Conservation (phyloP, 768 basidiomycete species). For the Lyophyllum semitale region DNA sequence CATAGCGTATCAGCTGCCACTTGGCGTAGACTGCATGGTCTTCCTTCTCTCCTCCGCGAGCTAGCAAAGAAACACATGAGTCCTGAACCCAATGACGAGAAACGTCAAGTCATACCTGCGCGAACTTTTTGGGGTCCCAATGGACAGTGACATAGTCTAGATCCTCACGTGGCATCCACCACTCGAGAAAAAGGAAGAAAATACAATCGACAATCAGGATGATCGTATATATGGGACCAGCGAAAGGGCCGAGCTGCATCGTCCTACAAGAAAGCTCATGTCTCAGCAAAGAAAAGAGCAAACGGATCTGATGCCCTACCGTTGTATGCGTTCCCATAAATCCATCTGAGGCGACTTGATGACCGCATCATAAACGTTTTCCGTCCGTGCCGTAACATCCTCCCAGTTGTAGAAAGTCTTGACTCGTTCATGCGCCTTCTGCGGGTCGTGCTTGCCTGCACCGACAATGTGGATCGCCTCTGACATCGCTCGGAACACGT, state of each 20-base stretch:
- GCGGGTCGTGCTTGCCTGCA: conserved; percentile 71
- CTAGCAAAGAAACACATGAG: background rate
- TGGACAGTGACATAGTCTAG: conserved; percentile 72
- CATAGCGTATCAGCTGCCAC: background rate
- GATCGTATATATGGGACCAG: conserved; percentile 84
- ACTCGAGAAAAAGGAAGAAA: conserved; percentile 84
- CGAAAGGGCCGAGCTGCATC: conserved; percentile 75
- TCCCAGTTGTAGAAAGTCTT: conserved; percentile 87
- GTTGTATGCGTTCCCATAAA: conserved; percentile 75
- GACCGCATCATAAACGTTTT: conserved; percentile 77
- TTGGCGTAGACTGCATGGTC: background rate
- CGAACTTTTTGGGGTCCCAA: conserved; percentile 54
- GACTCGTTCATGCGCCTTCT: conserved; percentile 74
- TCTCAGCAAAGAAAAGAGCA: background rate
- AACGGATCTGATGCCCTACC: conserved; percentile 44
- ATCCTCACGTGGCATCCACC: conserved; percentile 76
- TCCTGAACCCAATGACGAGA: background rate
- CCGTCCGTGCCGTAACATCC: conserved; percentile 77
- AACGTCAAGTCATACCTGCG: conserved; percentile 27
- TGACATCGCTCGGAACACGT: conserved; percentile 81
- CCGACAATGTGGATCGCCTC: conserved; percentile 76
- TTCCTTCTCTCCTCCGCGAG: conserved; percentile 1
- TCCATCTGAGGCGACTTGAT: conserved; percentile 61
- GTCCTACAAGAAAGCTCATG: conserved; percentile 47
- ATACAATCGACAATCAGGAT: conserved; percentile 89